Percentiles rank a stretch among this genome's conserved stretches.
Conservation (phyloP, 495 filamentous ascomycete species). For the Daldinia loculata region DNA sequence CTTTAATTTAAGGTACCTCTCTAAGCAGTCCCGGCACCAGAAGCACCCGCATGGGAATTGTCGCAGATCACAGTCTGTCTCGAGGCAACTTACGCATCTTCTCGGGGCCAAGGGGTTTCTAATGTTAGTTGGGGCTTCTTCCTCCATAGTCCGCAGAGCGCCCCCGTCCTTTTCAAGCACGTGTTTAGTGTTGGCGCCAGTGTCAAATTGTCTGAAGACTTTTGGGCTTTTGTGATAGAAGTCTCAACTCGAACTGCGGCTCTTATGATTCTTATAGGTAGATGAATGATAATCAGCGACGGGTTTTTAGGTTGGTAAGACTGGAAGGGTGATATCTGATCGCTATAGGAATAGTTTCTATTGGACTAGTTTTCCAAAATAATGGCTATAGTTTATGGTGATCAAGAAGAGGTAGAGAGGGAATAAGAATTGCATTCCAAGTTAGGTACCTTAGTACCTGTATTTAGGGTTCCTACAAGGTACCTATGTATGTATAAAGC, state of each 20-base stretch:
- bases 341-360: neutral
- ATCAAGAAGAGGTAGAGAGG: neutral
- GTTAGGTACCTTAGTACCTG: neutral
- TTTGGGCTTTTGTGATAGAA: neutral
- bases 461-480: too few relatives aligned
- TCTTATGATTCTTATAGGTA: neutral
- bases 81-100: neutral
- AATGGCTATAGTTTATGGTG: neutral
- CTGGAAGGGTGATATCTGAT: neutral
- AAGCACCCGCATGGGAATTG: constrained; percentile 6
- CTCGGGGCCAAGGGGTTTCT: neutral
- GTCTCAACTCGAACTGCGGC: neutral
- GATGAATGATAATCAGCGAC: neutral
- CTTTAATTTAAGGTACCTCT: neutral
- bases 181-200: neutral
- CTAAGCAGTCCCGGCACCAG: constrained; percentile 15
- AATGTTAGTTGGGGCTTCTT: neutral
- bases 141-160: neutral
- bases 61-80: neutral
- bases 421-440: neutral
- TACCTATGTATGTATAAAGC: too few relatives aligned
- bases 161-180: neutral
- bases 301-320: neutral
- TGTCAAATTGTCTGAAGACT: neutral
- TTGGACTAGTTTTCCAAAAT: neutral